These are phyloP conservation scores for Adiantum capillusveneris DNA, from an alignment of 75 land plant species.

Conservation along the genomic window DNA sequence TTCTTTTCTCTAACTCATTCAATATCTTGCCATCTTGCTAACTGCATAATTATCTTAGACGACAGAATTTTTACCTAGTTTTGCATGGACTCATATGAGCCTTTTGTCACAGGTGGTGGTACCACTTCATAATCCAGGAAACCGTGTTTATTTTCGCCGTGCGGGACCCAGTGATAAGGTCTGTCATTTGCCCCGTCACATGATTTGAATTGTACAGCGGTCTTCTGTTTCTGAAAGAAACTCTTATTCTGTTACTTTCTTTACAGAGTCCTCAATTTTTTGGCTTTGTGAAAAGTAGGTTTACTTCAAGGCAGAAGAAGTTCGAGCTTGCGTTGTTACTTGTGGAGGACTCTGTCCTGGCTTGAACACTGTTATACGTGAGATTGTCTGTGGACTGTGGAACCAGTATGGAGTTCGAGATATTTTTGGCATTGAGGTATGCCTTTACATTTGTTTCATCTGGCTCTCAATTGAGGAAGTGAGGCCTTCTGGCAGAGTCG, in stretches of 20 bases:
- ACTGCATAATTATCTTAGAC: too few relatives aligned
- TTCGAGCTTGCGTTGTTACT: conserved; percentile 46
- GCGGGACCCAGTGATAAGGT: conserved; percentile 75
- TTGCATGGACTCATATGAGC: too few relatives aligned
- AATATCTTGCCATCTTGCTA: too few relatives aligned
- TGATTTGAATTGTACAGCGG: too few relatives aligned
- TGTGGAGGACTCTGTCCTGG: conserved; percentile 54
- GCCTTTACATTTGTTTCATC: background rate
- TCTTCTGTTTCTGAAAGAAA: conserved; percentile 5
- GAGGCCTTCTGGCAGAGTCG: too few relatives aligned
- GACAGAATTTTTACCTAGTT: too few relatives aligned
- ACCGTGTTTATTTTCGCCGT: conserved; percentile 57
- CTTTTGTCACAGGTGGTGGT: conserved; percentile 78
- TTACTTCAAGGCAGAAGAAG: conserved; percentile 41
- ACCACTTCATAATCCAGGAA: conserved; percentile 35
- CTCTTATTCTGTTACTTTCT: background rate
- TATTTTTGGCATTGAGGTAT: conserved; percentile 39
- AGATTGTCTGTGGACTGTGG: conserved; percentile 48
- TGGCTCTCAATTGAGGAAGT: background rate
- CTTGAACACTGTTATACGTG: conserved; percentile 46
- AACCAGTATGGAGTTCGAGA: conserved; percentile 48
- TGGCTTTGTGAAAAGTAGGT: conserved; percentile 19
- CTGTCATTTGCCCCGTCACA: background rate
- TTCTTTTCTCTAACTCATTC: too few relatives aligned
- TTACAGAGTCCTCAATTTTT: background rate